These are phyloP conservation scores for Aureobasidium sp. DNA, from an alignment of 2,329 filamentous ascomycete genomes.

Conservation along the genomic window DNA sequence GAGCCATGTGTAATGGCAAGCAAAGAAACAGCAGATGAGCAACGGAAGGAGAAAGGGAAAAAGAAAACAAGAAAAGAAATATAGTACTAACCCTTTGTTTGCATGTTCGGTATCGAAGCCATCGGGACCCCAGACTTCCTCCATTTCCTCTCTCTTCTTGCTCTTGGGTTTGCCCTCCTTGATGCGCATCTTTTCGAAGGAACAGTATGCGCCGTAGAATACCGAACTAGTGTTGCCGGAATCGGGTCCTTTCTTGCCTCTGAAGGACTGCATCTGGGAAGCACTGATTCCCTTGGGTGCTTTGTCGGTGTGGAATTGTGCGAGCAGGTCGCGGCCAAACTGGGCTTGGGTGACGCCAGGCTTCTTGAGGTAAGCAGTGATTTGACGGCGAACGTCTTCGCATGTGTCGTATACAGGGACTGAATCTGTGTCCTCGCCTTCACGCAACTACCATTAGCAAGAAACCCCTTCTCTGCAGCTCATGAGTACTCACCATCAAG, in stretches of 20 bases:
- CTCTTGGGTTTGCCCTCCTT: slow-evolving; percentile 44
- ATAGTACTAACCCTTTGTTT: background rate
- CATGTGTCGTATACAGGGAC: slow-evolving; percentile 50
- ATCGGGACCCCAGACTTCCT: slow-evolving; percentile 27
- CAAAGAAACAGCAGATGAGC: background rate
- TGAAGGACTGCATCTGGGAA: slow-evolving; percentile 41
- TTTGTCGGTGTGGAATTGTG: slow-evolving; percentile 26
- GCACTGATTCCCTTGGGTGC: slow-evolving; percentile 31
- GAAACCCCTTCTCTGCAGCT: too few species aligned
- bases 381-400: slow-evolving; percentile 50
- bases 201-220: slow-evolving; percentile 49
- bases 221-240: slow-evolving; percentile 41
- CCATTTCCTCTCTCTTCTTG: slow-evolving; percentile 45
- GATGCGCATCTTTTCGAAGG: slow-evolving; percentile 51
- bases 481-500: slow-evolving; percentile 16
- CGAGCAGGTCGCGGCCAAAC: slow-evolving; percentile 42
- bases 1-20: background rate
- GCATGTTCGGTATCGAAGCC: background rate
- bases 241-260: slow-evolving; percentile 39
- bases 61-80: background rate
- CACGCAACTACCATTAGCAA: background rate
- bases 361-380: slow-evolving; percentile 40
- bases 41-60: background rate
- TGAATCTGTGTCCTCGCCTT: slow-evolving; percentile 36
- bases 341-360: slow-evolving; percentile 42